phyloP scores from a whole-genome alignment of 495 filamentous ascomycete species.

The Lophiostoma macrostomum region DNA sequence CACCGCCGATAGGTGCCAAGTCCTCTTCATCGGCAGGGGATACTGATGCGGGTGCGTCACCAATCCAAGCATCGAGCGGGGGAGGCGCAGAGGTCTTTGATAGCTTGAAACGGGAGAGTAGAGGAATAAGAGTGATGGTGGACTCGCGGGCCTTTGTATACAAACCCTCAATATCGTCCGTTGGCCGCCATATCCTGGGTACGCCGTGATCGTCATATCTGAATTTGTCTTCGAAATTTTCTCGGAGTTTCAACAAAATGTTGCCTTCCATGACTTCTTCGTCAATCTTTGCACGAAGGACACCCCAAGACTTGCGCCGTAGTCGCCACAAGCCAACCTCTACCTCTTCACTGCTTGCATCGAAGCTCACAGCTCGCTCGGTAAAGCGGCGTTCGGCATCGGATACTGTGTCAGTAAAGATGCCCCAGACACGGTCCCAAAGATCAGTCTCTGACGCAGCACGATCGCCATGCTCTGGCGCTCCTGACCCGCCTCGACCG shows the following conservation, averaged over 20 bases:
- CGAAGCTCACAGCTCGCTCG: conserved; percentile 85
- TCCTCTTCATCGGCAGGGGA: conserved; percentile 87
- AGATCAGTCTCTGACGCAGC: conserved; percentile 73
- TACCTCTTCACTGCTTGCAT: conserved; percentile 86
- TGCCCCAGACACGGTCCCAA: conserved; percentile 93
- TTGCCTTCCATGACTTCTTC: conserved; percentile 99
- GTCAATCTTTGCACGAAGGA: conserved; percentile 83
- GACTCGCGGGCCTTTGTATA: conserved; percentile 90
- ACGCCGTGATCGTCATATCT: conserved; percentile 95
- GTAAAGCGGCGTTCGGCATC: conserved; percentile 83
- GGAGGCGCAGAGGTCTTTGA: conserved; percentile 67
- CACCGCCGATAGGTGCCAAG: conserved; percentile 75
- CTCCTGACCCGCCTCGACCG: conserved; percentile 73
- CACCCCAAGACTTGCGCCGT: conserved; percentile 89
- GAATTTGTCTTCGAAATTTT: conserved; percentile 99
- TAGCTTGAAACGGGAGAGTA: conserved; percentile 80
- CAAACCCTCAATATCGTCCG: conserved; percentile 92
- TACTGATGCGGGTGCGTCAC: conserved; percentile 68
- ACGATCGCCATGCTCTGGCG: conserved; percentile 72
- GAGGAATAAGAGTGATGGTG: conserved; percentile 82
- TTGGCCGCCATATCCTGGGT: conserved; percentile 93
- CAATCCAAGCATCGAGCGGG: conserved; percentile 77
- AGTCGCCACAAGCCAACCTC: conserved; percentile 91
- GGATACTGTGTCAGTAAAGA: conserved; percentile 78
- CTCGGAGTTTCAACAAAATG: conserved; percentile 86